Evolutionary conservation across 2,329 filamentous ascomycete genomes (phyloP), one percentile per base, ranked within the genome.

Genomic region (Ophiocordyceps sinensis): DNA sequence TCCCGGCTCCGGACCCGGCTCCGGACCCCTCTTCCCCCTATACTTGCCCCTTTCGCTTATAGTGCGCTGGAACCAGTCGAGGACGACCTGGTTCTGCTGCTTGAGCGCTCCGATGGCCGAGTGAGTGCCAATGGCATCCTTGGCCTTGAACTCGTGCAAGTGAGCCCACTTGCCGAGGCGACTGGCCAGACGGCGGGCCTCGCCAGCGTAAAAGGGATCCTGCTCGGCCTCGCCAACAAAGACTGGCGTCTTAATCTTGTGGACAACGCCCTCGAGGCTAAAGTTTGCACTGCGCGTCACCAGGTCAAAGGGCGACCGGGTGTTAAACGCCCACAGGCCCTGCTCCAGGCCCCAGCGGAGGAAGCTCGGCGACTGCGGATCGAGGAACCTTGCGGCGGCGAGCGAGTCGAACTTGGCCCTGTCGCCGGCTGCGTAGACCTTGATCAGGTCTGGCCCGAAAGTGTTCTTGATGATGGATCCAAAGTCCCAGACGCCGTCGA

Each of bases 401-500:
- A 35, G n/a, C n/a, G 32, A 35, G 32, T 35, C 32, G 15, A 35
- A 35, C 15, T 35, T 35, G 14, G 32, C 43, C 37, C 42, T 41
- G 38, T 39, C 13, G 47, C 46, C 35, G 44, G 41, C 32, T 37
- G 47, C 43, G 19, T 45, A 38, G 2, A 42, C 11, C 19, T 32
- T 31, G 34, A 43, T 43, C n/a, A 38, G 13, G 11, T 45, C 43
- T 0, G 45, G 45, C 1, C 37, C 38, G 12, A 49, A 42, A 12
- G 28, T 28, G 13, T 23, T 9, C 32, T 38, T 34, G 5, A 51
- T 12, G 5, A 38, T 36, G 4, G 17, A 42, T 23, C 52, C 46
- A 50, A 55, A 46, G 41, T 60, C 52, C 44, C 50, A 63, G 4
- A 68, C 43, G 2, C 63, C 65, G 44, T 66, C 64, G 28, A 64